Evolutionary conservation across 352 stramenopile species (phyloP).

Genomic region (Globisporangium cystogenes): DNA sequence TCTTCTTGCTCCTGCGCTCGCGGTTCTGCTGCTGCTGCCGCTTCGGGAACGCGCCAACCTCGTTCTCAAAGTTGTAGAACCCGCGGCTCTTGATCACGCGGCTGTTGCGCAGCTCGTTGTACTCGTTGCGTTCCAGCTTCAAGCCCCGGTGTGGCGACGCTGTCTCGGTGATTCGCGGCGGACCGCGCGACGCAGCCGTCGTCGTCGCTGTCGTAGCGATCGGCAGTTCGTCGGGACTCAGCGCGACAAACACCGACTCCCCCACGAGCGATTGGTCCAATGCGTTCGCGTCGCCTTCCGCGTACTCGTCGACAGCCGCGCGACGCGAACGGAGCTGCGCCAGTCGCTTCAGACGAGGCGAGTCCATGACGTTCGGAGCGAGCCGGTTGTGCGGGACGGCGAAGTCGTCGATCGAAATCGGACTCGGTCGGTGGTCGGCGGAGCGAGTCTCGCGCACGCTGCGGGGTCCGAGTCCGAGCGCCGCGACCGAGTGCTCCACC

Average conservation of each 20-base stretch:
- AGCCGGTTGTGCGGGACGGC: constrained; percentile 21
- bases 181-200: not conserved
- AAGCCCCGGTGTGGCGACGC: constrained; percentile 23
- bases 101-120: constrained; percentile 31
- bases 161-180: constrained; percentile 27
- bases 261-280: constrained; percentile 58
- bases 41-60: constrained; percentile 6
- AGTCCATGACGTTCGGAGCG: constrained; percentile 20
- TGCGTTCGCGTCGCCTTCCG: constrained; percentile 19
- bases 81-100: constrained; percentile 74
- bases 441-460: constrained; percentile 8
- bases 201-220: not conserved
- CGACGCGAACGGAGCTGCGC: constrained; percentile 20
- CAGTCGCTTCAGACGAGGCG: constrained; percentile 37
- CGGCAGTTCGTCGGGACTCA: constrained; percentile 17
- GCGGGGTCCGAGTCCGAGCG: constrained; percentile 3
- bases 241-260: constrained; percentile 65
- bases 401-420: constrained; percentile 72
- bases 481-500: constrained; percentile 11
- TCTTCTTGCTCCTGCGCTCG: constrained; percentile 1
- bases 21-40: constrained; percentile 1
- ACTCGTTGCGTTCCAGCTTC: not conserved
- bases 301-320: not conserved
- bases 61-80: constrained; percentile 59
- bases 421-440: constrained; percentile 22